These are phyloP conservation scores for Mycena leptocephala DNA, from an alignment of 768 basidiomycete species.

Conservation along the genomic window DNA sequence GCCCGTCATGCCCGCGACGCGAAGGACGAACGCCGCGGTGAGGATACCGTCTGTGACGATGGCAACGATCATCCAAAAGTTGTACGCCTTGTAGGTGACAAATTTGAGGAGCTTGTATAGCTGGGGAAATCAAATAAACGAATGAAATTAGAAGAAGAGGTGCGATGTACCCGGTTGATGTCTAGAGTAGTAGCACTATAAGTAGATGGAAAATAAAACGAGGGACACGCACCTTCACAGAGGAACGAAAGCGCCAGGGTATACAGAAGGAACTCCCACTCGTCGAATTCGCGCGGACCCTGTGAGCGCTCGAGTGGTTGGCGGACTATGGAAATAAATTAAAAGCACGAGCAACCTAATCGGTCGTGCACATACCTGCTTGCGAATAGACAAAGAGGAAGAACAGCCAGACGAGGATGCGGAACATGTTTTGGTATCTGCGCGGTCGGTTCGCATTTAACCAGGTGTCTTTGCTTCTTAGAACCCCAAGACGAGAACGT, in stretches of 20 bases:
- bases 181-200: conserved; percentile 51
- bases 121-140: conserved; percentile 54
- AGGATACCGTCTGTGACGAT: conserved; percentile 84
- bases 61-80: conserved; percentile 75
- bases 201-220: neutral
- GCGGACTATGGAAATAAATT: conserved; percentile 62
- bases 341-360: conserved; percentile 16
- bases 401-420: conserved; percentile 83
- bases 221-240: conserved; percentile 75
- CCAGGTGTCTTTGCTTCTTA: neutral
- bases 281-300: conserved; percentile 70
- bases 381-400: conserved; percentile 88
- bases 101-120: conserved; percentile 81
- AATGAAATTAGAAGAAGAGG: too few relatives aligned
- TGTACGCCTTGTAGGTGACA: conserved; percentile 86
- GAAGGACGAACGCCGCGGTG: conserved; percentile 80
- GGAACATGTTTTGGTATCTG: conserved; percentile 91
- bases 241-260: conserved; percentile 83
- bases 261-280: conserved; percentile 88
- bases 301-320: conserved; percentile 84
- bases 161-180: conserved; percentile 64
- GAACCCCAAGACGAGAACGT: conserved; percentile 7
- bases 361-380: conserved; percentile 69
- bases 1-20: conserved; percentile 69
- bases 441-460: neutral